A percentile compares a stretch with the other conserved stretches of the same genome.
phyloP scores from a whole-genome alignment of 2,329 filamentous ascomycete species.

The Penicillium fuscoglaucum region DNA sequence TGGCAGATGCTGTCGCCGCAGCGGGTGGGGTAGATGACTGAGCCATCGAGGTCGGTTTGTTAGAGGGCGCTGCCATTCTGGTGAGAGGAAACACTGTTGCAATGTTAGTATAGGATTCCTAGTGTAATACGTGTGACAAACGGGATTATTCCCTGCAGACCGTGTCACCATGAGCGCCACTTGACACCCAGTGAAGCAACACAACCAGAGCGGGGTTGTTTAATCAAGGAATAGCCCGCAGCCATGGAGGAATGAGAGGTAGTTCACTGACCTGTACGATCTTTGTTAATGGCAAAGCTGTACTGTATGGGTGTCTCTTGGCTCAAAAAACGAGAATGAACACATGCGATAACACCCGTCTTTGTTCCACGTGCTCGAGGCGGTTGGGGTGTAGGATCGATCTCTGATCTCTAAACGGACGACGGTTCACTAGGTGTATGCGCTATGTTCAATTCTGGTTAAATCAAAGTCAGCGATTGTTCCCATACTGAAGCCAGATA shows the following conservation, averaged over 20 bases:
- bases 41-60: constrained; percentile 32
- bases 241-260: not conserved
- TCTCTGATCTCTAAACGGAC: constrained; percentile 11
- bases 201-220: constrained; percentile 8
- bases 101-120: constrained; percentile 7
- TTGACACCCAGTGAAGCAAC: constrained; percentile 11
- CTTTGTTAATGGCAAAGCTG: constrained; percentile 3
- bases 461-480: not conserved
- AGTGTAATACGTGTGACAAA: constrained; percentile 1
- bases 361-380: constrained; percentile 17
- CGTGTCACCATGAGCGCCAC: constrained; percentile 8
- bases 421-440: constrained; percentile 9
- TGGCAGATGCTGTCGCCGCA: constrained; percentile 62
- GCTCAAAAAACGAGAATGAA: not conserved
- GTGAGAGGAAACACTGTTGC: constrained; percentile 9
- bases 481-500: not conserved
- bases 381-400: constrained; percentile 2
- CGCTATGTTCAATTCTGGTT: constrained; percentile 19
- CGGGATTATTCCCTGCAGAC: not conserved
- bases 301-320: constrained; percentile 6
- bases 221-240: not conserved
- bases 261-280: constrained; percentile 14
- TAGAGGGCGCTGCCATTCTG: constrained; percentile 46
- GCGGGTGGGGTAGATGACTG: constrained; percentile 46
- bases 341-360: constrained; percentile 20